These are phyloP conservation scores for Cicer cuneatum DNA, from an alignment of 306 rosid species.

Conservation along the genomic window DNA sequence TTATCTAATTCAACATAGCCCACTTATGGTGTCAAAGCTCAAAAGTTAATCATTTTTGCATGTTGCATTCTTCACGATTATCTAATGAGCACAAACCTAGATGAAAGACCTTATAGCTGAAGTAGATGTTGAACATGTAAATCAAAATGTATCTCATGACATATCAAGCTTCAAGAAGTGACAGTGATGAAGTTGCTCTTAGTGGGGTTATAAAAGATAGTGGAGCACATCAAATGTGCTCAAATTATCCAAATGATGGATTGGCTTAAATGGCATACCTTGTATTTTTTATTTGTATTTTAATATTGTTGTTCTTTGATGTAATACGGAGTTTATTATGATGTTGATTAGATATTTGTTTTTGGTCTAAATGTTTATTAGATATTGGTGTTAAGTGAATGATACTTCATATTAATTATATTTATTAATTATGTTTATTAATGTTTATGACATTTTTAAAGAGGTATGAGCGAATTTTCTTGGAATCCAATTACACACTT, in stretches of 20 bases:
- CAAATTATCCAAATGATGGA: no score
- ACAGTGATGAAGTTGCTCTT: not conserved
- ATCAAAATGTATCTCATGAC: no score
- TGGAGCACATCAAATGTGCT: not conserved
- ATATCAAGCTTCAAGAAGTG: not conserved
- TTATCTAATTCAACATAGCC: constrained; percentile 1
- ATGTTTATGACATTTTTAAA: no score
- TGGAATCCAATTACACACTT: not conserved
- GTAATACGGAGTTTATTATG: not conserved
- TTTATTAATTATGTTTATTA: not conserved
- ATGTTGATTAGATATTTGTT: not conserved
- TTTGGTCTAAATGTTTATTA: not conserved
- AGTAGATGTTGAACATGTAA: no score
- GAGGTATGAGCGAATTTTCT: not conserved
- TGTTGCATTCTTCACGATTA: constrained; percentile 23
- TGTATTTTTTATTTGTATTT: not conserved
- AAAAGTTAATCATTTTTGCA: constrained; percentile 12
- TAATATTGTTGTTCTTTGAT: not conserved
- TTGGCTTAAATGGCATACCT: not conserved
- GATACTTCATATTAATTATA: not conserved
- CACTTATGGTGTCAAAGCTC: not conserved
- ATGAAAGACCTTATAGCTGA: constrained; percentile 3
- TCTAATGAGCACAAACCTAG: not conserved
- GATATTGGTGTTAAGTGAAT: no score
- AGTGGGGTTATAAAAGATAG: not conserved